Conservation (phyloP, 2,329 filamentous ascomycete species). For the Aspergillus sojae region DNA sequence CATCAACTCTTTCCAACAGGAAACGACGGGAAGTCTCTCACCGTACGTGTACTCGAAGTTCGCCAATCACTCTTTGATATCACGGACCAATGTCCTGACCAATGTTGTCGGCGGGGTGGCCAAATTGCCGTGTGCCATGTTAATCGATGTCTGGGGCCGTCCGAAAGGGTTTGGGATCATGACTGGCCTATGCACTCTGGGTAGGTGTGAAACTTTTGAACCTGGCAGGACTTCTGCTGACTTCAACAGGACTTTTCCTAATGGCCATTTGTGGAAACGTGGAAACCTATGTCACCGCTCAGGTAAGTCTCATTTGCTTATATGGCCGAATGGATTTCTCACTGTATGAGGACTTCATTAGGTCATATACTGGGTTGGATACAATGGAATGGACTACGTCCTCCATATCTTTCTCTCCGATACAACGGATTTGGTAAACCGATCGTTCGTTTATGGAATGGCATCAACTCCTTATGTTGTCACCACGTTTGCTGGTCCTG, state of each 20-base stretch:
- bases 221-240: neutral
- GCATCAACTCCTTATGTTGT: constrained; percentile 62
- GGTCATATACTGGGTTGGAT: constrained; percentile 55
- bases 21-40: constrained; percentile 6
- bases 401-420: constrained; percentile 64
- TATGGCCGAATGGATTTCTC: no score
- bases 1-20: constrained; percentile 12
- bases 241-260: constrained; percentile 54
- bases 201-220: neutral
- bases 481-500: constrained; percentile 53
- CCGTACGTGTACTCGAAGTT: constrained; percentile 16
- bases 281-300: constrained; percentile 63
- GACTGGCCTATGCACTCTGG: constrained; percentile 8
- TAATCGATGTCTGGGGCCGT: constrained; percentile 65
- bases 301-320: constrained; percentile 42
- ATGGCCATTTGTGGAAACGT: constrained; percentile 65
- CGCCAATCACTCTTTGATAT: constrained; percentile 11
- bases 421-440: constrained; percentile 61
- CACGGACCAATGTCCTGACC: constrained; percentile 52
- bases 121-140: constrained; percentile 63
- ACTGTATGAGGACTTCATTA: neutral
- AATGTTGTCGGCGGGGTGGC: constrained; percentile 59
- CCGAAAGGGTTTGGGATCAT: constrained; percentile 53
- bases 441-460: constrained; percentile 62
- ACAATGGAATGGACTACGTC: constrained; percentile 57